Evolutionary conservation across 805 yeast species (phyloP), one percentile per base, ranked within the genome.

Genomic region (Deakozyma indianensis): DNA sequence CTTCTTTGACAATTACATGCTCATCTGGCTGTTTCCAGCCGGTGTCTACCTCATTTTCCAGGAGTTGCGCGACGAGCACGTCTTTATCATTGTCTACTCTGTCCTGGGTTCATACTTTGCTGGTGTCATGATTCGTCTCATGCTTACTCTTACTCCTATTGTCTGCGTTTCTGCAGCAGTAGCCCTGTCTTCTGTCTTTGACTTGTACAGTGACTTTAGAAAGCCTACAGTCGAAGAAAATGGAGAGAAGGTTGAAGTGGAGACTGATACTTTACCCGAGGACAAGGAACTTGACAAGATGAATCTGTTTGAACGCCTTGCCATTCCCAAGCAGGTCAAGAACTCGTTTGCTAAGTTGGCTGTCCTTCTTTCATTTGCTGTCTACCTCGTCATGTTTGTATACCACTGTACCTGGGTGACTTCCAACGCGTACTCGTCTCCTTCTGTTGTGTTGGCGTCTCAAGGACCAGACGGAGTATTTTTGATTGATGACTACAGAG

Each of bases 21-120:
- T 92, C 65, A 84, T 90, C 57, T 94, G 98, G 98, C 71, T 92
- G 54, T 92, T 92, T 84, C 98, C 99, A 45, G 96, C 88, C 3
- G 99, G 98, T 51, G 82, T 94, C 43, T 92, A 83, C 67, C 65
- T 92, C 53, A 73, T 90, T 54, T 83, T 92, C 75, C 83, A 83
- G 63, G 96, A 92, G 49, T 71, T 92, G 59, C 74, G 78, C 46
- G 84, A 92, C 61, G 96, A 88, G 67, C 95, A 90, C 54, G 83
- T 92, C 35, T 94, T 94, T 62, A 78, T 94, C 50, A 80, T 92
- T 55, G 85, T 87, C 45, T 92, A 92, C 65, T 73, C 88, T 22
- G 94, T 94, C n/a, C 71, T 94, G 51, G 92, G 92, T 57, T 83
- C 96, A 5, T 92, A 92, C 65, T 92, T 92, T 65, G 96, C 98